Conservation (phyloP, 2,329 filamentous ascomycete genomes). For the Dactylonectria estremocensis region DNA sequence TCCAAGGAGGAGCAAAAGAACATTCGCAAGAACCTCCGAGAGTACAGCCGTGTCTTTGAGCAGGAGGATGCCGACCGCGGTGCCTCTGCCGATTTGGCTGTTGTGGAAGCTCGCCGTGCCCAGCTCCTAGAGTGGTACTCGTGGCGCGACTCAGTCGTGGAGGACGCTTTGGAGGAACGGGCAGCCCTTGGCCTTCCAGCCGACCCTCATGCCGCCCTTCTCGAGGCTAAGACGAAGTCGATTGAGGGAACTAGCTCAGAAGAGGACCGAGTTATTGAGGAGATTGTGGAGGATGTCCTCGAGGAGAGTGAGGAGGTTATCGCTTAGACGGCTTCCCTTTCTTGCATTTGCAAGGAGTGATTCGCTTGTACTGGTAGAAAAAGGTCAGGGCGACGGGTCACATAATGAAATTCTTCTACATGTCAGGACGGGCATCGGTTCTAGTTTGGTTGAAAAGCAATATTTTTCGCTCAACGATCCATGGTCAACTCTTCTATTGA, state of each 20-base stretch:
- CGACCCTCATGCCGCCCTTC: slow-evolving; percentile 74
- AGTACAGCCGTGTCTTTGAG: slow-evolving; percentile 96
- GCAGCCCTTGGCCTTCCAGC: slow-evolving; percentile 76
- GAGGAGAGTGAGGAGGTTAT: slow-evolving; percentile 89
- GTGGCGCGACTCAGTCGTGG: slow-evolving; percentile 83
- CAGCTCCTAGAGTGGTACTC: slow-evolving; percentile 90
- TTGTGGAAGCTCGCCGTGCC: slow-evolving; percentile 88
- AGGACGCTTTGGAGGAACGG: slow-evolving; percentile 81
- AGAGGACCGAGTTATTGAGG: slow-evolving; percentile 87
- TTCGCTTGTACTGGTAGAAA: slow-evolving; percentile 55
- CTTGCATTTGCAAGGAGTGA: slow-evolving; percentile 50
- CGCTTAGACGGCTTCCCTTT: slow-evolving; percentile 50
- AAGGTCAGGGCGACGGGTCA: slow-evolving; percentile 51
- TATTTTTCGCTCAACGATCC: slow-evolving; percentile 5
- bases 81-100: slow-evolving; percentile 92
- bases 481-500: no score
- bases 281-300: slow-evolving; percentile 86
- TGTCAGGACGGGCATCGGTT: slow-evolving; percentile 33
- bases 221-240: slow-evolving; percentile 69
- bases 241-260: slow-evolving; percentile 71
- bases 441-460: slow-evolving; percentile 42
- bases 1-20: slow-evolving; percentile 97
- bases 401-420: slow-evolving; percentile 53
- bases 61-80: slow-evolving; percentile 95
- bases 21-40: slow-evolving; percentile 97